phyloP scores from a whole-genome alignment of 2,329 filamentous ascomycete species.

The Ceratocystis diversiconidia region DNA sequence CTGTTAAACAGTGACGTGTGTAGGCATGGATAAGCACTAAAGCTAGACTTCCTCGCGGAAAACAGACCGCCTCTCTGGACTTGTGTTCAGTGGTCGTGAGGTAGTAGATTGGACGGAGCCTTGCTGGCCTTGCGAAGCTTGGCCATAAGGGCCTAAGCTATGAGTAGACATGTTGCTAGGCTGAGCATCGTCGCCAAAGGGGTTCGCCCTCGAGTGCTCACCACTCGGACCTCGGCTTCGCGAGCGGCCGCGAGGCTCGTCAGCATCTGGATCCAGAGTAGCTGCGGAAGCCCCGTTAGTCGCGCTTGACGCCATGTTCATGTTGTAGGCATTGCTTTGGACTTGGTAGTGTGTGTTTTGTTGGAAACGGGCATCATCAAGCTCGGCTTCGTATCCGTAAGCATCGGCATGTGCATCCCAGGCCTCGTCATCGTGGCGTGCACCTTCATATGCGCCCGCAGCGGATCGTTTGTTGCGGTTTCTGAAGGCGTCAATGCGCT shows the following conservation, averaged over 20 bases:
- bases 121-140: conserved; percentile 23
- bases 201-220: conserved; percentile 35
- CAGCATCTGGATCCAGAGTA: conserved; percentile 13
- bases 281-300: conserved; percentile 24
- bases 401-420: conserved; percentile 63
- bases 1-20: not conserved
- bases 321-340: conserved; percentile 33
- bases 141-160: conserved; percentile 52
- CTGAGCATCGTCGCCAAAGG: conserved; percentile 57
- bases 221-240: conserved; percentile 31
- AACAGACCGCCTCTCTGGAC: conserved; percentile 53
- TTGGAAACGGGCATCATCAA: conserved; percentile 12
- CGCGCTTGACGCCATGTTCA: conserved; percentile 33
- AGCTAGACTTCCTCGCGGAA: conserved; percentile 54
- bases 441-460: conserved; percentile 55
- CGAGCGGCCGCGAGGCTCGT: conserved; percentile 27
- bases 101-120: conserved; percentile 22
- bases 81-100: conserved; percentile 33
- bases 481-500: conserved; percentile 48
- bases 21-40: not conserved
- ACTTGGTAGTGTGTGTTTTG: conserved; percentile 19
- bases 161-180: conserved; percentile 47
- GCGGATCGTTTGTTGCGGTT: conserved; percentile 52
- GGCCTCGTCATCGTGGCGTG: conserved; percentile 52
- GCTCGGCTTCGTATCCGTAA: conserved; percentile 32